phyloP scores from a whole-genome alignment of 495 filamentous ascomycete genomes.

The Lasiosphaeris hirsuta region DNA sequence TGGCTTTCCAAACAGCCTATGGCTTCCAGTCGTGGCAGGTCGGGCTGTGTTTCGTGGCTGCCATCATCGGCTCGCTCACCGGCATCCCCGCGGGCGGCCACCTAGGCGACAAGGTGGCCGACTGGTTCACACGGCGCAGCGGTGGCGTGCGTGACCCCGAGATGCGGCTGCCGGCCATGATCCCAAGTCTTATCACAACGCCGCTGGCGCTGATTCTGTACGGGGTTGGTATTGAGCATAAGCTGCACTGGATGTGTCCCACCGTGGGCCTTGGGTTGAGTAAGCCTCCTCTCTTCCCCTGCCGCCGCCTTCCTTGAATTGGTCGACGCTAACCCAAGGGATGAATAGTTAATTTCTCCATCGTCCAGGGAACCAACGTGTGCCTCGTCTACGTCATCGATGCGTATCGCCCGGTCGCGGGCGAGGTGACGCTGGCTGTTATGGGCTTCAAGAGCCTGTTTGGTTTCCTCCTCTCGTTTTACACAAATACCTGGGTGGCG shows the following conservation, averaged over 20 bases:
- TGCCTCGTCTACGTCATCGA: constrained; percentile 55
- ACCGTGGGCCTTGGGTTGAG: constrained; percentile 48
- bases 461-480: constrained; percentile 58
- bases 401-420: constrained; percentile 52
- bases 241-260: constrained; percentile 54
- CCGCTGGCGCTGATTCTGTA: constrained; percentile 49
- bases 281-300: constrained; percentile 17
- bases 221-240: constrained; percentile 48
- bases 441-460: constrained; percentile 55
- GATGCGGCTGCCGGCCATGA: constrained; percentile 51
- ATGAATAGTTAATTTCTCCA: constrained; percentile 47
- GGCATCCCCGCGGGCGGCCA: constrained; percentile 49
- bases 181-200: constrained; percentile 40
- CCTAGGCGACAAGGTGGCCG: constrained; percentile 49
- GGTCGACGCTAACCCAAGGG: background rate
- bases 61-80: constrained; percentile 46
- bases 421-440: constrained; percentile 49
- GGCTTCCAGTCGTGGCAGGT: constrained; percentile 46
- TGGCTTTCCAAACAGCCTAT: constrained; percentile 45
- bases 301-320: background rate
- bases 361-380: constrained; percentile 49
- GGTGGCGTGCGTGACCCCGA: constrained; percentile 53
- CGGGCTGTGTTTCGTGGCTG: constrained; percentile 48
- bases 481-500: constrained; percentile 58
- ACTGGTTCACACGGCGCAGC: constrained; percentile 50